Conservation (phyloP, 768 basidiomycete genomes). For the Agrocybe praecox region DNA sequence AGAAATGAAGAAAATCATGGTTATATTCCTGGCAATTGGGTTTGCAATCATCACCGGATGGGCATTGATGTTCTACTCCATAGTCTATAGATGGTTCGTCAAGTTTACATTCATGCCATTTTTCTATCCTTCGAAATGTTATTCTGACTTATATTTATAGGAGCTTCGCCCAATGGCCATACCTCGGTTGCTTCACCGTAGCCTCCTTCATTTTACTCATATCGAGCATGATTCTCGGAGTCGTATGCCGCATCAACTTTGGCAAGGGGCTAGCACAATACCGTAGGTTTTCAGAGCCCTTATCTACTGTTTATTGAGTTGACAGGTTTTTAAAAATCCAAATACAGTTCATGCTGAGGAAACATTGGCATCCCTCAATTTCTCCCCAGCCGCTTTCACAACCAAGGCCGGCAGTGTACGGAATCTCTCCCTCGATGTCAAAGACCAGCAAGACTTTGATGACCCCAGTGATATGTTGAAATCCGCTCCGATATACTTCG, state of each 20-base stretch:
- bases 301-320: no score
- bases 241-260: slow-evolving; percentile 55
- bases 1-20: slow-evolving; percentile 45
- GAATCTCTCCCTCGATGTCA: slow-evolving; percentile 1
- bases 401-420: slow-evolving; percentile 14
- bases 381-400: slow-evolving; percentile 40
- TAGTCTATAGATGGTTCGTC: slow-evolving; percentile 44
- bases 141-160: slow-evolving; percentile 30
- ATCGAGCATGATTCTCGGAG: slow-evolving; percentile 45
- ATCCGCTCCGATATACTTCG: slow-evolving; percentile 10
- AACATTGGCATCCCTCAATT: slow-evolving; percentile 37
- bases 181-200: slow-evolving; percentile 46
- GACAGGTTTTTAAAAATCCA: no score
- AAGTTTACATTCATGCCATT: background rate
- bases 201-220: slow-evolving; percentile 44
- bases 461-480: background rate
- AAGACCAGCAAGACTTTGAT: slow-evolving; percentile 5
- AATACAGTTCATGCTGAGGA: slow-evolving; percentile 39
- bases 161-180: slow-evolving; percentile 51
- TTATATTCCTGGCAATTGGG: slow-evolving; percentile 43
- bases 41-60: slow-evolving; percentile 38
- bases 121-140: slow-evolving; percentile 14
- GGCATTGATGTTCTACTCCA: slow-evolving; percentile 49
- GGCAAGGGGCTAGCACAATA: slow-evolving; percentile 57
- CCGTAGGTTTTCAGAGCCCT: slow-evolving; percentile 35